Evolutionary conservation across 352 stramenopile species (phyloP), one percentile per base, ranked within the genome.

Genomic region (Hyaloperonospora brassicae): DNA sequence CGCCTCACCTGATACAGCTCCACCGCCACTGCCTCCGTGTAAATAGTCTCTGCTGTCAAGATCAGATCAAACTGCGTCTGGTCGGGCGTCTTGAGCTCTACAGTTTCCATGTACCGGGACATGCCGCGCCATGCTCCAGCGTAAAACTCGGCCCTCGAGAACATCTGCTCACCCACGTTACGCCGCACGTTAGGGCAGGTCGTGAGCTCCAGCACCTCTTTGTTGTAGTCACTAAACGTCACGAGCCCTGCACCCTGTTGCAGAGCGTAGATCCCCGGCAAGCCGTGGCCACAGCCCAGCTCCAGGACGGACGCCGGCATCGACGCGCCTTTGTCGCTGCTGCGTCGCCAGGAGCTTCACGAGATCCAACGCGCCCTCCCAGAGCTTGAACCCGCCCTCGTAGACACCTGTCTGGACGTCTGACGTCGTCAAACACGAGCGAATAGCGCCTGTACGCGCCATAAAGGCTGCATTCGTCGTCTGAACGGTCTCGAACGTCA

Each of bases 171-270:
- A 25, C 74, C 53, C 3, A 79, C 57, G 58, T 89, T 89, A 12
- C 51, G 60, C n/a, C 68, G 34, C 27, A 89, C 74, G 47, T 93
- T 93, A 11, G 81, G 84, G 35, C 76, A 86, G 49, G 84, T 92
- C 44, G 82, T 87, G 50, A 92, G 76, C 65, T 89, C 81, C 39
- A 93, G 70, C 45, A 93, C 84, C 55, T 93, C 84, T 53, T 87
- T 89, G 58, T 93, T 93, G 63, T 93, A 93, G 64, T 93, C 84
- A 55, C 80, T 88, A 55, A 93, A 93, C 47, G 78, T 61, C 7
- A 92, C 82, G 9, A 75, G 52, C 10, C 73, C n/a, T 0, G 81
- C 84, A 0, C 81, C 83, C 64, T 67, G 59, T 23, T 81, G 76
- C 8, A 93, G 66, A 14, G 81, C 79, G 49, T 87, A 72, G 42